Percentiles rank a stretch among this genome's conserved stretches.
phyloP scores from a whole-genome alignment of 345 rosid genomes.

The Aurinia saxatilis region DNA sequence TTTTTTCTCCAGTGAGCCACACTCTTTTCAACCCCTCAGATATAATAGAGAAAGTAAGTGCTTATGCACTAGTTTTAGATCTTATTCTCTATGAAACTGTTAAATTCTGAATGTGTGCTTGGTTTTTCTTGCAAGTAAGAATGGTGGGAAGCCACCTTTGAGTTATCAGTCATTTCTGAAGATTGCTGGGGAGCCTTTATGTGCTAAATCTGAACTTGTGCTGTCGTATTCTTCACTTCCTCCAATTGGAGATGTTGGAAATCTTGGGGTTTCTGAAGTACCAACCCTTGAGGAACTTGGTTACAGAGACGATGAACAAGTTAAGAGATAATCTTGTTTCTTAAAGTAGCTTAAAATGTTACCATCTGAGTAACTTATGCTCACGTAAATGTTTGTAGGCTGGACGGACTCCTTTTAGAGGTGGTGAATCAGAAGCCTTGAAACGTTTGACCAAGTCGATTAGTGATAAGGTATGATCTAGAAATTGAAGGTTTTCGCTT shows the following conservation, averaged over 20 bases:
- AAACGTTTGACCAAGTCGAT: constrained; percentile 56
- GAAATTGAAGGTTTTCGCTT: background rate
- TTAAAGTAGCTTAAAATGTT: background rate
- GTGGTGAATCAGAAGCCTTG: constrained; percentile 86
- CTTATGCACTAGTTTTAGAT: background rate
- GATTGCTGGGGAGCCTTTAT: constrained; percentile 79
- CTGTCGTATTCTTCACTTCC: constrained; percentile 51
- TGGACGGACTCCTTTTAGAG: constrained; percentile 63
- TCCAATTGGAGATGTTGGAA: constrained; percentile 57
- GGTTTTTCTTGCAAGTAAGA: constrained; percentile 30
- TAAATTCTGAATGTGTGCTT: background rate
- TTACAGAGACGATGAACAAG: constrained; percentile 47
- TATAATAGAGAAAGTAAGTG: constrained; percentile 53
- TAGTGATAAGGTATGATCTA: constrained; percentile 46
- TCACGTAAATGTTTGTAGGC: constrained; percentile 32
- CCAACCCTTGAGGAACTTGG: constrained; percentile 75
- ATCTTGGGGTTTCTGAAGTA: constrained; percentile 45
- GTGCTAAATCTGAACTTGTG: constrained; percentile 49
- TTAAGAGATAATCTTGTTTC: constrained; percentile 13
- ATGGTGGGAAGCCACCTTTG: constrained; percentile 80
- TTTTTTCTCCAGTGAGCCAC: constrained; percentile 85
- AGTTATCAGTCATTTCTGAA: constrained; percentile 82
- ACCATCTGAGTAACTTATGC: background rate
- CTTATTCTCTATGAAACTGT: background rate
- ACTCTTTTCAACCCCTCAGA: constrained; percentile 73